Conservation (phyloP, 2,329 filamentous ascomycete genomes). For the Talaromyces sp. region DNA sequence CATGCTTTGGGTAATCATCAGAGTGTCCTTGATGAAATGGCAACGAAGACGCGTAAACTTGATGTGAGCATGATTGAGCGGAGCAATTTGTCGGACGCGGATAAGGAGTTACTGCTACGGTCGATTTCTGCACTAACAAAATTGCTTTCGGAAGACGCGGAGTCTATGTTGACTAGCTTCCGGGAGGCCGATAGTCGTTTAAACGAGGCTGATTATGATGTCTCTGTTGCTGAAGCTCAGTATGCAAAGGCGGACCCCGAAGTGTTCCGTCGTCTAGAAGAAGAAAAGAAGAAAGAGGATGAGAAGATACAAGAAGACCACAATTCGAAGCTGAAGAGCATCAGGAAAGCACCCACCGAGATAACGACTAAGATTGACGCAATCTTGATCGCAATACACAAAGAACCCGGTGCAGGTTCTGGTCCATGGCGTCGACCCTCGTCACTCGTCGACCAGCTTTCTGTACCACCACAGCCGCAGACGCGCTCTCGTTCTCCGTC, state of each 20-base stretch:
- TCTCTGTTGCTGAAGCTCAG: slow-evolving; percentile 53
- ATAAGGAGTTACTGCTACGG: slow-evolving; percentile 38
- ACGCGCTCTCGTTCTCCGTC: slow-evolving; percentile 1
- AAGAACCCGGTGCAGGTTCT: slow-evolving; percentile 24
- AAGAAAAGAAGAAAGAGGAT: slow-evolving; percentile 50
- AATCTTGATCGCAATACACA: slow-evolving; percentile 37
- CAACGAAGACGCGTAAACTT: slow-evolving; percentile 41
- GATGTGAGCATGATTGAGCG: slow-evolving; percentile 30
- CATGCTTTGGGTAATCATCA: slow-evolving; percentile 52
- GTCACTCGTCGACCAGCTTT: slow-evolving; percentile 14
- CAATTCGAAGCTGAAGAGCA: slow-evolving; percentile 40
- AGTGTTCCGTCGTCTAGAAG: slow-evolving; percentile 42
- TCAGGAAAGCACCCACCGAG: slow-evolving; percentile 38
- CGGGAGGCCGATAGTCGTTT: slow-evolving; percentile 48
- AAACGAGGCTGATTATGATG: slow-evolving; percentile 52
- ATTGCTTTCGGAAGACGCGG: slow-evolving; percentile 42
- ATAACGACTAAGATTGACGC: slow-evolving; percentile 37
- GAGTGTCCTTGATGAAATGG: slow-evolving; percentile 47
- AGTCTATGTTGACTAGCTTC: slow-evolving; percentile 46
- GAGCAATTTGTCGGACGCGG: slow-evolving; percentile 33
- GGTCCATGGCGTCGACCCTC: slow-evolving; percentile 19
- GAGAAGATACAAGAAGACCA: slow-evolving; percentile 43
- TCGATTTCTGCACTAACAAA: slow-evolving; percentile 38
- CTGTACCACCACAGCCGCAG: slow-evolving; percentile 3
- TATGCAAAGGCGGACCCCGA: slow-evolving; percentile 43